These are phyloP conservation scores for Saturnispora quitensis DNA, from an alignment of 805 yeast species.

Conservation along the genomic window DNA sequence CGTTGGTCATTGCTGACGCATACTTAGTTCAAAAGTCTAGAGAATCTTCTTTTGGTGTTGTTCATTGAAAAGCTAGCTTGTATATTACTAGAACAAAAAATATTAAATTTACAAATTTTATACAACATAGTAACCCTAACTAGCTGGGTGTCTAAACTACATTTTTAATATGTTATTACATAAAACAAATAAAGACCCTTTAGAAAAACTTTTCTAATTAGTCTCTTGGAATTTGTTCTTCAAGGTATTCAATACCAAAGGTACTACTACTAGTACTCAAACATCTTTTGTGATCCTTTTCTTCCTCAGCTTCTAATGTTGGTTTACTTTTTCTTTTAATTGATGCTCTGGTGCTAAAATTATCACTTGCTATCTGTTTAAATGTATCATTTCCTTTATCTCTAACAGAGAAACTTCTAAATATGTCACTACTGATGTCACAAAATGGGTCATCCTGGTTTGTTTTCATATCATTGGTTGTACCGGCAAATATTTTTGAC, in stretches of 20 bases:
- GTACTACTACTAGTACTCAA: constrained; percentile 9
- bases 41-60: constrained; percentile 39
- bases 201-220: background rate
- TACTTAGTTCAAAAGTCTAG: constrained; percentile 80
- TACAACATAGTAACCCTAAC: background rate
- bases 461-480: background rate
- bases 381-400: background rate
- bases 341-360: background rate
- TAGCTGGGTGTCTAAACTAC: background rate
- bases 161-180: background rate
- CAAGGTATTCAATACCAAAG: background rate
- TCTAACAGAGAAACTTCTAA: background rate
- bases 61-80: constrained; percentile 14
- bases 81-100: background rate
- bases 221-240: background rate
- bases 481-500: too few species aligned
- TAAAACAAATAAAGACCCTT: background rate
- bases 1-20: constrained; percentile 85
- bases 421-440: background rate
- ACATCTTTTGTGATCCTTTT: constrained; percentile 5
- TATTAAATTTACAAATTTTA: background rate
- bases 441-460: background rate
- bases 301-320: background rate
- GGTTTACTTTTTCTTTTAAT: background rate
- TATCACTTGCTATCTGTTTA: background rate